These are phyloP conservation scores for Juglanconis juglandina DNA, from an alignment of 2,329 filamentous ascomycete species.

Conservation along the genomic window DNA sequence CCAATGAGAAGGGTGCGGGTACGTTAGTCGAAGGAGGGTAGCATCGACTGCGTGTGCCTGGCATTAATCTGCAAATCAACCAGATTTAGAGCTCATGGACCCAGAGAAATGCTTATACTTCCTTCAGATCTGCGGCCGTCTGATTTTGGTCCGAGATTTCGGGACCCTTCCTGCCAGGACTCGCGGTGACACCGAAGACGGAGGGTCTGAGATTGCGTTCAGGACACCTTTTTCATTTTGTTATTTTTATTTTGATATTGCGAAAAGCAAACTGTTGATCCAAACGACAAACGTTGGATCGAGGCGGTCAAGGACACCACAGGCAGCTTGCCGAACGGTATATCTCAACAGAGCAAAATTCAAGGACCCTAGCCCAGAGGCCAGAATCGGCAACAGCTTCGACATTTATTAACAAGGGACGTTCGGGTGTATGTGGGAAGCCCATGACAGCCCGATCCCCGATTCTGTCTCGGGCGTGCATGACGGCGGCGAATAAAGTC, in stretches of 20 bases:
- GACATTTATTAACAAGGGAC: conserved; percentile 4
- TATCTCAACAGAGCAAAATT: neutral
- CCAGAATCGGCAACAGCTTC: neutral
- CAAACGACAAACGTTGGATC: neutral
- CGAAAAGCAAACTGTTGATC: conserved; percentile 7
- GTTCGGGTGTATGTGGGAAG: conserved; percentile 1
- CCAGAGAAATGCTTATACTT: neutral
- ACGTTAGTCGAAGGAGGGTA: conserved; percentile 8
- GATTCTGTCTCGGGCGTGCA: conserved; percentile 15
- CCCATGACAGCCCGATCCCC: conserved; percentile 16
- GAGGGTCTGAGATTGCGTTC: neutral
- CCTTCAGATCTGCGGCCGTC: neutral
- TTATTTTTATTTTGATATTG: no score
- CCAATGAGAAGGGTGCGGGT: conserved; percentile 6
- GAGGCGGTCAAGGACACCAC: neutral
- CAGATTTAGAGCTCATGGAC: neutral
- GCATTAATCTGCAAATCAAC: neutral
- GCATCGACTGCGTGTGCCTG: conserved; percentile 9
- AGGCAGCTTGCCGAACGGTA: neutral
- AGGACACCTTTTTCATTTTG: no score
- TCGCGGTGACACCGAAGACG: neutral
- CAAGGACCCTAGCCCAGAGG: neutral
- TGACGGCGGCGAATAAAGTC: conserved; percentile 5
- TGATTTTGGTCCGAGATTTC: neutral
- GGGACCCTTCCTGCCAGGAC: neutral